Conservation (phyloP, 176 grass and related monocot genomes). For the Oryza brachyantha region DNA sequence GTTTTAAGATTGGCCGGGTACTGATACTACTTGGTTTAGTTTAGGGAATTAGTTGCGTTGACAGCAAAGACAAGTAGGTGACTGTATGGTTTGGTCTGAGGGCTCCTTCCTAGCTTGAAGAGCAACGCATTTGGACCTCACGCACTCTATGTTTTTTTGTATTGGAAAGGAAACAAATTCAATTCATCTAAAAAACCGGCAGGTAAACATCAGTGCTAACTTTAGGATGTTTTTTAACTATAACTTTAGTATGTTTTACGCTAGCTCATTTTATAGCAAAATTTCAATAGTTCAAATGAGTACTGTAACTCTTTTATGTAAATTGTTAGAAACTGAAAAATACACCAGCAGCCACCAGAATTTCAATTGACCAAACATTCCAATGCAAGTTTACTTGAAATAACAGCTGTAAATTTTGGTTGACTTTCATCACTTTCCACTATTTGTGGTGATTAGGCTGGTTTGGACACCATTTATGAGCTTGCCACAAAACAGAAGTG, state of each 20-base stretch:
- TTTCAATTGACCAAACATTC: not conserved
- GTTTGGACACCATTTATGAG: not conserved
- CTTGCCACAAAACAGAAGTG: not conserved
- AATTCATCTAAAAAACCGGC: not conserved
- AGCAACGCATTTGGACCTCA: not conserved
- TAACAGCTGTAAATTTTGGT: not conserved
- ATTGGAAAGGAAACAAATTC: not conserved
- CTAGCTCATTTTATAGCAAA: not conserved
- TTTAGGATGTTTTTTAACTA: not conserved
- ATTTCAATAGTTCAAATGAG: not conserved
- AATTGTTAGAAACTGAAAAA: not conserved
- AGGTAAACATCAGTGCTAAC: not conserved
- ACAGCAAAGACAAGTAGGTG: not conserved
- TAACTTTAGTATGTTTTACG: not conserved
- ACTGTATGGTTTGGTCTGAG: conserved; percentile 14
- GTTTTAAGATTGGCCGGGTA: not conserved
- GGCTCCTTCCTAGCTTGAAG: conserved; percentile 12
- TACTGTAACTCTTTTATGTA: not conserved
- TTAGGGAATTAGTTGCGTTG: conserved; percentile 5
- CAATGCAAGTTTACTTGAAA: not conserved
- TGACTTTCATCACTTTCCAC: not conserved
- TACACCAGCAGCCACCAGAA: not conserved
- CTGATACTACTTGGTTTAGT: conserved; percentile 16
- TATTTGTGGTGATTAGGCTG: not conserved
- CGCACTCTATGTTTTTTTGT: not conserved